Evolutionary conservation across 768 basidiomycete genomes (phyloP).

Genomic region (Neoboletus brunneissimus): DNA sequence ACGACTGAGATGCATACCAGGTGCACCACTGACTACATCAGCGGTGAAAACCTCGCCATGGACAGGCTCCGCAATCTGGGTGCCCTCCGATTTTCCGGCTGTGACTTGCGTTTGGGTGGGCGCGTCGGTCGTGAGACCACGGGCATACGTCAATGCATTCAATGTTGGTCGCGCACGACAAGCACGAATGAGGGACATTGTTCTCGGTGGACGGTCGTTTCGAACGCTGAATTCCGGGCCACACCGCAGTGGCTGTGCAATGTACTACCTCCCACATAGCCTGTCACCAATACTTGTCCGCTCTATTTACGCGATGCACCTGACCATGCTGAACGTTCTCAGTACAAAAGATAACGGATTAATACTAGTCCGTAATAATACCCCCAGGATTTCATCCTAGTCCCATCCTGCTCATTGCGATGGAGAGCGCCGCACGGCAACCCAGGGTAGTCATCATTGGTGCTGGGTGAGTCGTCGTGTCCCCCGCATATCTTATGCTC

Average conservation of each 20-base stretch:
- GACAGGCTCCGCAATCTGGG: conserved; percentile 43
- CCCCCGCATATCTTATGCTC: background rate
- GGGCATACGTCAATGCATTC: conserved; percentile 11
- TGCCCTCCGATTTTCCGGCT: conserved; percentile 25
- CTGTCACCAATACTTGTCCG: no score
- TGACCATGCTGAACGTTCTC: background rate
- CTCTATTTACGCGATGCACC: background rate
- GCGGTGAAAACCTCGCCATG: conserved; percentile 67
- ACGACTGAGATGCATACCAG: conserved; percentile 47
- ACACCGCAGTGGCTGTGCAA: conserved; percentile 24
- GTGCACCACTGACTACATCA: conserved; percentile 83
- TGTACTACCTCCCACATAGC: background rate
- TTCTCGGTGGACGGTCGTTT: background rate
- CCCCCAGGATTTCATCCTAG: background rate
- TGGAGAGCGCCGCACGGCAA: background rate
- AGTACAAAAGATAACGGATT: background rate
- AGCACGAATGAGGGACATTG: conserved; percentile 58
- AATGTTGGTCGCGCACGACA: conserved; percentile 33
- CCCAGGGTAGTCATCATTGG: conserved; percentile 23
- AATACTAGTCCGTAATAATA: background rate
- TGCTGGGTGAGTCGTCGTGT: conserved; percentile 17
- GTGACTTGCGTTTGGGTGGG: conserved; percentile 22
- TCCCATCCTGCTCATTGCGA: background rate
- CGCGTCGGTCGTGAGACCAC: conserved; percentile 21
- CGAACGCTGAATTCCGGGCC: background rate